Evolutionary conservation across 2,329 filamentous ascomycete genomes (phyloP).

Genomic region (Plectosphaerella cucumerina): DNA sequence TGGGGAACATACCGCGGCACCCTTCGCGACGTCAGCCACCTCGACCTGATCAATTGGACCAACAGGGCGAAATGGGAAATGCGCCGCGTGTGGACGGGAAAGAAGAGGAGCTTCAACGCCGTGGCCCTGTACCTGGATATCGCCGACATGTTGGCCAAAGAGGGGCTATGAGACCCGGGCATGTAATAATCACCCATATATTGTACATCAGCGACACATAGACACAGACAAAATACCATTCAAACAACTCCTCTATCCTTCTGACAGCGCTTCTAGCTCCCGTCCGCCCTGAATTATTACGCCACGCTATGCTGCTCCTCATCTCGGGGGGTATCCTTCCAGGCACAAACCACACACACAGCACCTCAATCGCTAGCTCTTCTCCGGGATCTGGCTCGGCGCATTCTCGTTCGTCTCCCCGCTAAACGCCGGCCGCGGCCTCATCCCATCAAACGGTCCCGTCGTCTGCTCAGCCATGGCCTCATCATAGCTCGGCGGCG

Average conservation of each 20-base stretch:
- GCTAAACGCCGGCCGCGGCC: slow-evolving; percentile 62
- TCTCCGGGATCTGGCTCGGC: slow-evolving; percentile 44
- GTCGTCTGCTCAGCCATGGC: slow-evolving; percentile 73
- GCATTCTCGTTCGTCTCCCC: slow-evolving; percentile 59
- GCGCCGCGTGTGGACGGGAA: slow-evolving; percentile 47
- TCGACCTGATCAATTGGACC: slow-evolving; percentile 66
- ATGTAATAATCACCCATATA: too few species aligned
- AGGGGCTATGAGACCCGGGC: slow-evolving; percentile 35
- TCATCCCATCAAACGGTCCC: slow-evolving; percentile 61
- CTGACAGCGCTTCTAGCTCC: too few species aligned
- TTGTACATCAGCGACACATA: background rate
- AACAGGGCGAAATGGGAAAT: slow-evolving; percentile 54
- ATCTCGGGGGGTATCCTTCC: background rate
- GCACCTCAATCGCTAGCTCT: slow-evolving; percentile 21
- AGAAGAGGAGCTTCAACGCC: slow-evolving; percentile 58
- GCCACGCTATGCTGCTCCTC: background rate
- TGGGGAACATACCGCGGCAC: slow-evolving; percentile 65
- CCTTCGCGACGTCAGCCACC: slow-evolving; percentile 55
- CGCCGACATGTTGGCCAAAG: slow-evolving; percentile 67
- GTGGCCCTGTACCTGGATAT: slow-evolving; percentile 65
- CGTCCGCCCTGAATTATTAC: background rate
- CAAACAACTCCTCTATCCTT: too few species aligned
- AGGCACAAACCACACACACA: background rate
- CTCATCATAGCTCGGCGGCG: slow-evolving; percentile 94
- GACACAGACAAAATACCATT: too few species aligned